Evolutionary conservation across 768 basidiomycete genomes (phyloP), one percentile per base, ranked within the genome.

Genomic region (Albatrellus ellisii): DNA sequence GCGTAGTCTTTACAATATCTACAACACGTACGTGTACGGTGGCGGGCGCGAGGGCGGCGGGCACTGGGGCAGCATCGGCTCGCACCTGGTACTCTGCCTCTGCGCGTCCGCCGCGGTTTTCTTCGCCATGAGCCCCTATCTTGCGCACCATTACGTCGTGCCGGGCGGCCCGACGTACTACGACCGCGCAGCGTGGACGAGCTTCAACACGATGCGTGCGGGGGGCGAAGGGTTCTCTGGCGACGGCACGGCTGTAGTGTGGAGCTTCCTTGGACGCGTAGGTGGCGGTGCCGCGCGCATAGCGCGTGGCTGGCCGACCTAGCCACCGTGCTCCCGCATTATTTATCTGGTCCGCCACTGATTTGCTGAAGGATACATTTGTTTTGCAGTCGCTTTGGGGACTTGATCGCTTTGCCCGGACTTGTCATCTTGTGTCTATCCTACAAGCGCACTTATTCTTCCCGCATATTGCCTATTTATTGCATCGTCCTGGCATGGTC

Each of bases 241-340:
- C 10, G 78, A 78, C 48, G 68, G 72, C 26, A 72, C 77, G 2
- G 65, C 69, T 15, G 70, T 71, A 9, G 66, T 85, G 34, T 85
- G 81, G 81, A 72, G 63, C 45, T 67, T 85, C 49, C 52, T 88
- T 40, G 81, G 80, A 10, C 63, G 79, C 11, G 71, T 88, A 8
- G 77, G 78, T 4, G 78, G 78, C 35, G 82, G 80, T 8, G 84
- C 82, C 22, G 84, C 79, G 22, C 64, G 84, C 50, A 75, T 80
- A 26, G 79, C 76, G 9, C 68, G 80, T 36, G 84, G 84, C 10
- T 85, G 79, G 79, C 84, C 82, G 36, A 82, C 81, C 42, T 84
- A 62, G 51, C 22, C 14, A 41, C 37, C 46, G 38, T 46, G 3
- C 18, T 15, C 35, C 31, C 11, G 24, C 32, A 18, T 31, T 21